A percentile compares a stretch with the other conserved stretches of the same genome.
Conservation (phyloP, 441 rosid genomes). For the Omphalea diandra region DNA sequence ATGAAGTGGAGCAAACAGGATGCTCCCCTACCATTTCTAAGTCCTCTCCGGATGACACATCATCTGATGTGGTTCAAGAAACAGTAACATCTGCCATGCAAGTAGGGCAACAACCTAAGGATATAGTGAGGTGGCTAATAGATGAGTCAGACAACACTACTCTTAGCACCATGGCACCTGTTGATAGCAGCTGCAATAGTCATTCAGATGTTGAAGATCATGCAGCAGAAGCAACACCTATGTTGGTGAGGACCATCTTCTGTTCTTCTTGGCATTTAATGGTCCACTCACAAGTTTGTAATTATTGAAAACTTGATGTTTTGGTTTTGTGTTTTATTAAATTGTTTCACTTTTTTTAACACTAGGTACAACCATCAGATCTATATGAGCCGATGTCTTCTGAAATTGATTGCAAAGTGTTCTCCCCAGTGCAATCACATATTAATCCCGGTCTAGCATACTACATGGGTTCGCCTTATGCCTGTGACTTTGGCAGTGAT, state of each 20-base stretch:
- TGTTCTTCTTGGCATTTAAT: neutral
- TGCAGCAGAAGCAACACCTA: conserved; percentile 34
- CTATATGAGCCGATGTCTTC: conserved; percentile 26
- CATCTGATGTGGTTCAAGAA: conserved; percentile 69
- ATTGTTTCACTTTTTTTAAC: conserved; percentile 3
- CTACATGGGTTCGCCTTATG: conserved; percentile 51
- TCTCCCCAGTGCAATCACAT: conserved; percentile 41
- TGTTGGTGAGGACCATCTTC: conserved; percentile 40
- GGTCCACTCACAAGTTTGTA: neutral
- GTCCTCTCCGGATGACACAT: conserved; percentile 62
- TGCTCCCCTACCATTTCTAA: conserved; percentile 48
- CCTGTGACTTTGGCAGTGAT: conserved; percentile 60
- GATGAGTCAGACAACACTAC: conserved; percentile 31
- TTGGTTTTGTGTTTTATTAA: neutral
- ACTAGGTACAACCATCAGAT: conserved; percentile 33
- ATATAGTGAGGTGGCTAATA: conserved; percentile 30
- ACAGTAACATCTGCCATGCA: conserved; percentile 33
- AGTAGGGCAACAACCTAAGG: conserved; percentile 35
- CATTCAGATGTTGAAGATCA: conserved; percentile 56
- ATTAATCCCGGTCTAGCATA: conserved; percentile 33
- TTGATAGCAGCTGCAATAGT: conserved; percentile 45
- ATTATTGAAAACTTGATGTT: neutral
- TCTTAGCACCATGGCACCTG: conserved; percentile 28
- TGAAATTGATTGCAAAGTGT: conserved; percentile 37
- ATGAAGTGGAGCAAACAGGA: conserved; percentile 49